Base-by-base conservation (phyloP, 805 yeast species). In the Hanseniaspora thailandica region DNA sequence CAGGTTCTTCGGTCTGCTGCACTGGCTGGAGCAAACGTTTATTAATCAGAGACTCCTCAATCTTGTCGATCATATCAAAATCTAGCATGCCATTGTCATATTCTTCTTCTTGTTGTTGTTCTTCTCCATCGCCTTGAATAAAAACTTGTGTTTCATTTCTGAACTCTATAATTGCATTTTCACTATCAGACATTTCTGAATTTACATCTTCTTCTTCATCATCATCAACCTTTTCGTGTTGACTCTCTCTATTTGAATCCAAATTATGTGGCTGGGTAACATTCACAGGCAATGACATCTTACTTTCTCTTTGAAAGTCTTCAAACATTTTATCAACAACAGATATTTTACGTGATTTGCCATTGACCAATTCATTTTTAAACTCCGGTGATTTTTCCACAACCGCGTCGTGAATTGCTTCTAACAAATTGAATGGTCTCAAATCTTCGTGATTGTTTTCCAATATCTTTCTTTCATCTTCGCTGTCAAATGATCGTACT, bases 131-230 rank as follows among this genome's bases (percentile, higher is more conserved):
- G 15, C 15, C 9, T 15, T 25, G 15, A 15, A 28, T 12, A n/a
- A n/a, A n/a, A 17, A n/a, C 34, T 43, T 30, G 46, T 6, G 46
- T 43, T 30, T 43, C 46, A 30, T 43, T 41, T 13, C n/a, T 38
- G 17, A 38, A 20, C 22, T 38, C 41, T 13, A 38, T 23, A 38
- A 38, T 22, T 13, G 10, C 41, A 38, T 38, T 38, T 25, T 41
- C 33, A 17, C n/a, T 15, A 25, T 25, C 41, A 3, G 26, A 10
- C 12, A 10, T 33, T 23, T 8, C 15, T n/a, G 23, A 17, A 2
- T 17, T 5, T 7, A n/a, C 5, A 9, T 25, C 19, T n/a, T 25
- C 33, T n/a, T 5, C 3, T 6, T 4, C 23, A 13, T 20, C 8
- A 5, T 26, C 23, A 13, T 20, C 8, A 5, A n/a, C 33, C 23